These are phyloP conservation scores for Metschnikowia dekortorum DNA, from an alignment of 805 yeast species.

Conservation along the genomic window DNA sequence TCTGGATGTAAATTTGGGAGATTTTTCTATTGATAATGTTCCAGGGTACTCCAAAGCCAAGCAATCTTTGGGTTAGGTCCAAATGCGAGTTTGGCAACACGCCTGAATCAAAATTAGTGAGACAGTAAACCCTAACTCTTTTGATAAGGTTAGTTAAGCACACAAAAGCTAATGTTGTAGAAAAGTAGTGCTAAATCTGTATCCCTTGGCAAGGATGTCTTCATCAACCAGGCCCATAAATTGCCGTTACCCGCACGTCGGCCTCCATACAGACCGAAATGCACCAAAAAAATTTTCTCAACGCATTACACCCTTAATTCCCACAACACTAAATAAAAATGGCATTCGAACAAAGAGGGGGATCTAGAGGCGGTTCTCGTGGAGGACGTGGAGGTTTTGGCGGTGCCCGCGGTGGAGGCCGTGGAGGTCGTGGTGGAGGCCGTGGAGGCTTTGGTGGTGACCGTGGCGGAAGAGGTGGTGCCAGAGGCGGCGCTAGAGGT, in stretches of 20 bases:
- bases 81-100: neutral
- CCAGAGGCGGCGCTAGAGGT: conserved; percentile 30
- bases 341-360: conserved; percentile 22
- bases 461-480: conserved; percentile 29
- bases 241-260: conserved; percentile 16
- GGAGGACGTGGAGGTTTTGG: conserved; percentile 19
- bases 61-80: too few relatives aligned
- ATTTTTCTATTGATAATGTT: neutral
- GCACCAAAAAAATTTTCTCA: conserved; percentile 12
- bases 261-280: conserved; percentile 12
- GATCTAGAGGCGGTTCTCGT: conserved; percentile 17
- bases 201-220: neutral
- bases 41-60: neutral
- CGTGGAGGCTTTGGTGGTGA: conserved; percentile 48
- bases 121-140: neutral
- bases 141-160: neutral
- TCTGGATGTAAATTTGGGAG: neutral
- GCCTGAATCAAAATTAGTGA: too few relatives aligned
- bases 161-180: too few relatives aligned
- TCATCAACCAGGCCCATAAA: neutral
- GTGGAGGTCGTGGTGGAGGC: conserved; percentile 46
- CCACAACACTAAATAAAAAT: conserved; percentile 11
- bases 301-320: conserved; percentile 2
- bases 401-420: conserved; percentile 40
- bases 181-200: too few relatives aligned